Evolutionary conservation across 1,284 basidiomycete genomes (phyloP), one percentile per base, ranked within the genome.

Genomic region (Pascua sp.): DNA sequence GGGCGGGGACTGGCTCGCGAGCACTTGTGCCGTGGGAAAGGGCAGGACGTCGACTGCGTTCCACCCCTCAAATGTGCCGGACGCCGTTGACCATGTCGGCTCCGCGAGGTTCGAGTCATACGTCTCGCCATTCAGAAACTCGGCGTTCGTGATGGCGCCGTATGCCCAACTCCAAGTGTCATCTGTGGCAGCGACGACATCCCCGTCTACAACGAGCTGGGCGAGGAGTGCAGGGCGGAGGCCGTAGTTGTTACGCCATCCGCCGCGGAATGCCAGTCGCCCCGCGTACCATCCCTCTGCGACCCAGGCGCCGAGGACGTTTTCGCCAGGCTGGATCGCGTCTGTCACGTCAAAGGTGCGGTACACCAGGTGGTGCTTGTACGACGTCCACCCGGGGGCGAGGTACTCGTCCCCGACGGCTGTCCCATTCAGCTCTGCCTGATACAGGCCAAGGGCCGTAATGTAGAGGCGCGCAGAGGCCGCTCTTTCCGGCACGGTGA

Each of bases 401-500:
- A 77, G 60, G n/a, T 67, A 51, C 5, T 75, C 66, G 45, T 74
- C 67, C 36, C 67, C 69, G 10, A 77, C 61, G 4, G 44, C 47
- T 10, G 57, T 42, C 9, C 70, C 75, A 55, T 77, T 77, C 56
- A 75, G 55, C 1, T 56, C 38, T 1, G 63, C 53, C 38, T 67
- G 60, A 62, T 75, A 77, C 13, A 73, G 13, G 2, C 75, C 75
- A n/a, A 58, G 60, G 5, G 75, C 73, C 2, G 75, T 73, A 11
- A 63, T 59, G 59, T 77, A 75, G 0, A 77, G 48, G 12, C 75
- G 48, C n/a, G n/a, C n/a, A n/a, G n/a, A n/a, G 4, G 63, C 67
- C 0, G 1, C 15, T n/a, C n/a, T n/a, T 2, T 18, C 10, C 12
- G 42, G 36, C 8, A 17, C 15, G n/a, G 41, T 40, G 54, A 71